Evolutionary conservation across 805 yeast genomes (phyloP), one percentile per base, ranked within the genome.

Genomic region (Ogataea allantospora): DNA sequence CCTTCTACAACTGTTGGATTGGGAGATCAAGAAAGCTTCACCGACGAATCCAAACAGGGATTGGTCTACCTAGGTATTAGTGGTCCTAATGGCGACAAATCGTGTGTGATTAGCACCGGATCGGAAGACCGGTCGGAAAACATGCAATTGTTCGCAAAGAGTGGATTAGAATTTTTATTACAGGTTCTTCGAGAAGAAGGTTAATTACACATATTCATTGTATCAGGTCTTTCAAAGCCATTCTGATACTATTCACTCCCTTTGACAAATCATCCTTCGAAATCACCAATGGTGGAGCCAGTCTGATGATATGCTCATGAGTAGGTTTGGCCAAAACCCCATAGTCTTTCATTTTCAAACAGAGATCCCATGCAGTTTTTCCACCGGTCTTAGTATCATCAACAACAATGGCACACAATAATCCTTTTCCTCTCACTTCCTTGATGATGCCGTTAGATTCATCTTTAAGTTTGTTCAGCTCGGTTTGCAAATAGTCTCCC

Each of bases 261-360:
- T 76, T 80, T 48, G 77, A 63, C 55, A 91, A 70, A 58, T 91
- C 97, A 54, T 83, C 91, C 59, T 88, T 82, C 21, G 89, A 76
- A 49, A 91, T 91, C 27, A 88, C 95, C 62, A 91, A 71, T 16
- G 98, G 97, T 41, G 98, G 98, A 8, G 98, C 96, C 61, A 91
- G 72, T 71, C 98, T 83, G 59, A 91, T 89, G 55, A 91, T 89
- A 63, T 88, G 83, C 54, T 88, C 95, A 62, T 91, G 98, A 2
- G 98, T 89, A 49, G 97, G 98, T 68, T 89, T 91, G 47, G 98
- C 97, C 56, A 89, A 71, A 11, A 91, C 83, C 42, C 98, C 98
- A 44, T 78, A 70, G 38, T 85, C 79, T 65, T 85, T 88, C 93
- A 91, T 83, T 53, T 86, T 66, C 53, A 91, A 62, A 68, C 98